Conservation (phyloP, 768 basidiomycete genomes). For the Infundibulicybe gibba region DNA sequence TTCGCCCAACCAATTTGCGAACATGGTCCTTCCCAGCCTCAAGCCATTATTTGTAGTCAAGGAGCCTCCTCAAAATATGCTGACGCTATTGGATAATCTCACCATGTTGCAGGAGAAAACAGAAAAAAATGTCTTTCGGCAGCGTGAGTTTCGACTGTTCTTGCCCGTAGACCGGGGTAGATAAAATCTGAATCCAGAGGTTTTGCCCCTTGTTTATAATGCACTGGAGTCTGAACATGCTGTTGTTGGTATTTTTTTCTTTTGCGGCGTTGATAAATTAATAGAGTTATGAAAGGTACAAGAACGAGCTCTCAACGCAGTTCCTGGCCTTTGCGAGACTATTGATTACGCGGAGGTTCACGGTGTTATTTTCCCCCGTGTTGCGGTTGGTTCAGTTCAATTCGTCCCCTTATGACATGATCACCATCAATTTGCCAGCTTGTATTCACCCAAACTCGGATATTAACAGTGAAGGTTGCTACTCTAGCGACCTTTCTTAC, state of each 20-base stretch:
- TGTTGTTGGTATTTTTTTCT: slow-evolving; percentile 39
- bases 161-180: slow-evolving; percentile 3
- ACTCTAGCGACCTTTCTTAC: slow-evolving; percentile 78
- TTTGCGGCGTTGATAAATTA: no score
- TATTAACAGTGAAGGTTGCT: slow-evolving; percentile 88
- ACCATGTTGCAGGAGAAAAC: slow-evolving; percentile 87
- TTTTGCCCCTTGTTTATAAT: slow-evolving; percentile 94
- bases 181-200: slow-evolving; percentile 49
- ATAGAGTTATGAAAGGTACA: slow-evolving; percentile 56
- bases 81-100: slow-evolving; percentile 89
- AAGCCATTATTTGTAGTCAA: slow-evolving; percentile 88
- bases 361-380: slow-evolving; percentile 83
- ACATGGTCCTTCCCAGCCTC: slow-evolving; percentile 78
- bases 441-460: slow-evolving; percentile 89
- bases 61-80: slow-evolving; percentile 97
- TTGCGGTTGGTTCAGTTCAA: slow-evolving; percentile 60
- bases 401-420: slow-evolving; percentile 1
- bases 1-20: slow-evolving; percentile 76
- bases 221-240: slow-evolving; percentile 96
- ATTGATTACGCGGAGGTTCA: slow-evolving; percentile 96
- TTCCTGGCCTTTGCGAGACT: slow-evolving; percentile 87
- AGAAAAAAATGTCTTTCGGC: slow-evolving; percentile 79
- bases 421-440: slow-evolving; percentile 41
- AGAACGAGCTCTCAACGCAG: slow-evolving; percentile 80
- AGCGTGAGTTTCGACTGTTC: slow-evolving; percentile 55